Evolutionary conservation across 176 grass and related monocot species (phyloP), one percentile per base, ranked within the genome.

Genomic region (Raddia distichophylla): DNA sequence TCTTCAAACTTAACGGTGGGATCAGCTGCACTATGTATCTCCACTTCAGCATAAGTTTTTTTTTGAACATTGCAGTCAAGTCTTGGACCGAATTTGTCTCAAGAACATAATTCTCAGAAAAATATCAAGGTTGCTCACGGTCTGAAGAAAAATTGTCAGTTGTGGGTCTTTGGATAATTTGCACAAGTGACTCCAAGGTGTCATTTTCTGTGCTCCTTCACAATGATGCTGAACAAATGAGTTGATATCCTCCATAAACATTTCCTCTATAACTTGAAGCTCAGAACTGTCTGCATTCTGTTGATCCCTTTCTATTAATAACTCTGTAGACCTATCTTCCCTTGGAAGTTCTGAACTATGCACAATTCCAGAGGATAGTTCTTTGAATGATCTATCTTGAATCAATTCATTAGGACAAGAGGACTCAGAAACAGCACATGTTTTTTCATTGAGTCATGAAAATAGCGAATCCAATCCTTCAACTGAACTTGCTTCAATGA

Each of bases 201-300:
- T 7, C 18, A 58, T 58, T 37, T 54, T 60, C 53, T 60, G 37
- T 12, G 10, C 32, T 56, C 58, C 49, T 56, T 73, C 57, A 40
- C 20, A 71, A 17, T 62, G 6, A 22, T 79, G 75, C 57, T 62
- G 62, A 22, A 85, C 53, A 22, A 66, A 44, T 20, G 59, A 42
- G n/a, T 79, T 19, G 34, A 79, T 79, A 7, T 85, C 75, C 34
- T 85, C 67, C 6, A 56, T 37, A 45, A 56, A 78, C 22, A 43
- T 85, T 60, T 53, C 68, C 64, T 88, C 75, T 43, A 83, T 55
- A 61, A 79, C 75, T 46, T 73, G 80, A 22, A 84, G 50, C 33
- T 79, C 76, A 68, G 70, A 84, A 17, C 20, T 65, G 22, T 55
- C 33, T 54, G 11, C n/a, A 37, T 49, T 52, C 27, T 55, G 44